Base-by-base conservation (phyloP, 208 protist genomes). In the Wallacemonas rigidus region DNA sequence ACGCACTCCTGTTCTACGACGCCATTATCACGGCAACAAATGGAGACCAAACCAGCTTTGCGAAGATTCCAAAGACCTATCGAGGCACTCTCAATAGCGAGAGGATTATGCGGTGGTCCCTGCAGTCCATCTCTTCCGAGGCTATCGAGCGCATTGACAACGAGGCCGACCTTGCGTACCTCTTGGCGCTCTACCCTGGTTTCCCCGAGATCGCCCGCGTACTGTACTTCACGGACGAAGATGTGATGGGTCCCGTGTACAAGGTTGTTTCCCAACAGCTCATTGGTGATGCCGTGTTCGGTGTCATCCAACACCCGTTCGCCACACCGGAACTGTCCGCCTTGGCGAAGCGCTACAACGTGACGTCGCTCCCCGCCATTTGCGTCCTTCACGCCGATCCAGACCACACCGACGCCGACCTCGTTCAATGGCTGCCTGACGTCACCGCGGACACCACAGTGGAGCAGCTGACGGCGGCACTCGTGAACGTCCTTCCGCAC, bases 291-390 rank as follows among this genome's bases (percentile, higher is more conserved):
- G 81, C 77, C 1, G 76, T 83, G 6, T 86, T 87, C 48, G 85
- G 79, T 1, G 85, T 86, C 4, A 80, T 87, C 60, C 64, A 79
- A 53, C 63, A 76, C 11, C 65, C 81, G 2, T 83, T 87, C 48
- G 2, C 35, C 26, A 68, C 69, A 3, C 2, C 8, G 9, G 50
- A 60, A 35, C 72, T 68, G 40, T 2, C 48, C 1, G 53, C 8
- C n/a, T 69, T 84, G 15, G 83, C 79, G 15, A 58, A 60, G 26
- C 82, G 79, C 12, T 87, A 87, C 62, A 72, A 72, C 48, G 60
- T 87, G 44, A 65, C 57, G 4, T 69, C 83, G 36, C 57, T 84
- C 3, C 82, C 82, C 4, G 82, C 57, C n/a, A 67, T 87, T 3
- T 17, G 83, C 0, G 79, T 84, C 3, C 65, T 87, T 12, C 69